phyloP scores from a whole-genome alignment of 2,329 filamentous ascomycete species.

The Cercospora berteroae region DNA sequence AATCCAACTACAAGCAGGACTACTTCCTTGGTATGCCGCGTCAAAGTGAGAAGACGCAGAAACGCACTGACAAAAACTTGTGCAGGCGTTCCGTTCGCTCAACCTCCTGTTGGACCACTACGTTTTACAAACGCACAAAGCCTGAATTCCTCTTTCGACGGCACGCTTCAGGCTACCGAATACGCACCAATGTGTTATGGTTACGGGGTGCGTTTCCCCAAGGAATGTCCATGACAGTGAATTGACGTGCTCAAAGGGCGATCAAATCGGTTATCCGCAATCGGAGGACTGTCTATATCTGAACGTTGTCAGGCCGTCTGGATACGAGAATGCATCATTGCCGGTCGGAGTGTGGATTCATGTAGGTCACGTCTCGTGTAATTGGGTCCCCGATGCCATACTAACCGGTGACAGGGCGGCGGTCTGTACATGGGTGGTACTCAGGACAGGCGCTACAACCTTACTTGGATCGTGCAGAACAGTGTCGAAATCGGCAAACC shows the following conservation, averaged over 20 bases:
- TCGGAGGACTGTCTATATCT: conserved; percentile 62
- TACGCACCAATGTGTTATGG: conserved; percentile 47
- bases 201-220: conserved; percentile 33
- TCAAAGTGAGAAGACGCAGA: neutral
- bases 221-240: neutral
- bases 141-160: conserved; percentile 42
- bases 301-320: conserved; percentile 59
- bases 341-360: conserved; percentile 60
- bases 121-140: conserved; percentile 38
- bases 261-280: conserved; percentile 39
- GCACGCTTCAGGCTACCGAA: conserved; percentile 40
- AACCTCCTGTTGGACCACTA: conserved; percentile 37
- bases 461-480: conserved; percentile 57
- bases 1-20: conserved; percentile 45
- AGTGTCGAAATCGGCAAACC: conserved; percentile 45
- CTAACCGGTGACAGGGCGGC: conserved; percentile 38
- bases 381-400: neutral
- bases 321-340: conserved; percentile 45
- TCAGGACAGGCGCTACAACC: conserved; percentile 60
- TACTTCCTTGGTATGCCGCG: conserved; percentile 40
- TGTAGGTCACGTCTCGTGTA: neutral
- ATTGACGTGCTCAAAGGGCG: conserved; percentile 19
- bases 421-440: conserved; percentile 42
- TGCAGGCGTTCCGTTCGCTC: conserved; percentile 41
- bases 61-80: neutral